Evolutionary conservation across 768 basidiomycete species (phyloP).

Genomic region (Tremella yokohamensis): DNA sequence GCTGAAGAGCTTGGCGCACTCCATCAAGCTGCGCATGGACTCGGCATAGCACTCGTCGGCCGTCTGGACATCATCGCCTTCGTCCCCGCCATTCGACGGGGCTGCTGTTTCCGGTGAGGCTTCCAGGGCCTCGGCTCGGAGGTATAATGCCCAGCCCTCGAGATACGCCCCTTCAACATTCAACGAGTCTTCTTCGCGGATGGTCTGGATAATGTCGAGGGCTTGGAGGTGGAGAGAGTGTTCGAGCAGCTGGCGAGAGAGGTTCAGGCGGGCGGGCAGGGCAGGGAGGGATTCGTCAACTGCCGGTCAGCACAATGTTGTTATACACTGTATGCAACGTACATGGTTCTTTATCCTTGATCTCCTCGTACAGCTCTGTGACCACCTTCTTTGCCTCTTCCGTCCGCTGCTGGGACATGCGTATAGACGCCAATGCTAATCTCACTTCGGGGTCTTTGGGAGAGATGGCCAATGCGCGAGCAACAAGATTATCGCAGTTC

Average conservation of each 20-base stretch:
- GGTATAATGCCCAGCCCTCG: constrained; percentile 88
- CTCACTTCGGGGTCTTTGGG: constrained; percentile 74
- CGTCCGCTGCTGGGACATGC: constrained; percentile 78
- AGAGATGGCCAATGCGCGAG: constrained; percentile 68
- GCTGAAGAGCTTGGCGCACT: constrained; percentile 72
- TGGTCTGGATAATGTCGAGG: constrained; percentile 68
- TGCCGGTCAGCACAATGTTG: constrained; percentile 35
- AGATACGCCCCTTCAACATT: constrained; percentile 91
- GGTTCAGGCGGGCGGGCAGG: constrained; percentile 65
- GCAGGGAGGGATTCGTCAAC: constrained; percentile 69
- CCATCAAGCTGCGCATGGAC: constrained; percentile 74
- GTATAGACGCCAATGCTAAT: constrained; percentile 75
- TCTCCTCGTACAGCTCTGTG: constrained; percentile 64
- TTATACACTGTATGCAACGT: constrained; percentile 18
- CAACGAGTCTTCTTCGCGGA: constrained; percentile 76
- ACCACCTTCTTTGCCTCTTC: constrained; percentile 74
- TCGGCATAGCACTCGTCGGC: constrained; percentile 78
- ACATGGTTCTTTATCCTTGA: constrained; percentile 68
- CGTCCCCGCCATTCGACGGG: constrained; percentile 56
- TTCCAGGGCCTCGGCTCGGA: constrained; percentile 51
- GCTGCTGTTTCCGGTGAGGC: constrained; percentile 15
- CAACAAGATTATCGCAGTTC: constrained; percentile 73
- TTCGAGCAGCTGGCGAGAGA: constrained; percentile 81
- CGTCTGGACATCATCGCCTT: constrained; percentile 55
- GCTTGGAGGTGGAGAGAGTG: constrained; percentile 68